Conservation (phyloP, 179 eudicot genomes). For the Silene noctiflora region DNA sequence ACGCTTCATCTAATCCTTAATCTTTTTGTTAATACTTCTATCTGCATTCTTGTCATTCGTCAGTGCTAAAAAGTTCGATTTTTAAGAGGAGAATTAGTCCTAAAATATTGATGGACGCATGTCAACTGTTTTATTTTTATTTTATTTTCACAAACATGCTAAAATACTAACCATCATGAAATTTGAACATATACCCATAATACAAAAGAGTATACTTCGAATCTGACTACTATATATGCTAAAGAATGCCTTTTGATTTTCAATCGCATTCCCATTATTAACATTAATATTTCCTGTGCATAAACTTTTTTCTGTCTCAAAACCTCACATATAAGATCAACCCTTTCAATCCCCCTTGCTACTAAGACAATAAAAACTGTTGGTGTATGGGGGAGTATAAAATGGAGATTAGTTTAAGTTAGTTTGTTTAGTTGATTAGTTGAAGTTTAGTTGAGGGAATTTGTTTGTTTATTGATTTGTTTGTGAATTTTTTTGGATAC, state of each 20-base stretch:
- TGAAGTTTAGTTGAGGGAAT: no score
- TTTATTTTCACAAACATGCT: neutral
- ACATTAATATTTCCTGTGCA: neutral
- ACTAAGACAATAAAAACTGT: no score
- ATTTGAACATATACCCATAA: neutral
- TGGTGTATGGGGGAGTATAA: no score
- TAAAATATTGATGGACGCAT: neutral
- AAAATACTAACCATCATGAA: neutral
- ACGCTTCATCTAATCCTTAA: constrained; percentile 5
- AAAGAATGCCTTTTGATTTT: neutral
- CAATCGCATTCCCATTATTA: neutral
- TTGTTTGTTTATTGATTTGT: no score
- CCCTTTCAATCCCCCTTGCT: neutral
- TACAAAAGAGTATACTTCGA: neutral
- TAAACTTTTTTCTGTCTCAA: neutral
- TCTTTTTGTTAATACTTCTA: neutral
- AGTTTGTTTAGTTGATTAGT: no score
- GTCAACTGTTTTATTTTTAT: neutral
- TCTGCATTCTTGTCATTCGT: neutral
- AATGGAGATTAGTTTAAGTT: no score
- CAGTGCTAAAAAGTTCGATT: no score
- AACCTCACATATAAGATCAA: neutral
- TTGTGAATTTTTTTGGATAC: no score
- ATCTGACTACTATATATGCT: neutral
- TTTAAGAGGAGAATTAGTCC: neutral